phyloP scores from a whole-genome alignment of 257 asterid species.

The Capsicum baccatum region DNA sequence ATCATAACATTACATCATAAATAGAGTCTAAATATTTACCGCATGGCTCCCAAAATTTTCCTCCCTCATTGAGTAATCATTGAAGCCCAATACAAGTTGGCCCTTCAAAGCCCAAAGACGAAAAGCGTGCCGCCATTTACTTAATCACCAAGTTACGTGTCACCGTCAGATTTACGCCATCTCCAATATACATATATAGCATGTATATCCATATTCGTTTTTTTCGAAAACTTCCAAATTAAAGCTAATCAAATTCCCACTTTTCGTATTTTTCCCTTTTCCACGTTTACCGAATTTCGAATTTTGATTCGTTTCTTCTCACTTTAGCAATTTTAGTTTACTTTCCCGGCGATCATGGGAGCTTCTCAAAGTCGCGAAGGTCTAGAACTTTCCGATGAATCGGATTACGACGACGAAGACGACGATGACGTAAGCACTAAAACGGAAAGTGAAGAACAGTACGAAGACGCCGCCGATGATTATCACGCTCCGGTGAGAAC shows the following conservation, averaged over 20 bases:
- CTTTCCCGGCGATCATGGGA: slow-evolving; percentile 58
- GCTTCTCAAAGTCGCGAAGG: slow-evolving; percentile 97
- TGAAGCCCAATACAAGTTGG: not conserved
- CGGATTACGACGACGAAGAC: slow-evolving; percentile 64
- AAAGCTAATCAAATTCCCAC: not conserved
- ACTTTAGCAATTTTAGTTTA: not conserved
- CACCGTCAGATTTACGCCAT: slow-evolving; percentile 47
- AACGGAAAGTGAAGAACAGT: slow-evolving; percentile 51
- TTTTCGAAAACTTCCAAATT: not conserved
- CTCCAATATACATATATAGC: not conserved
- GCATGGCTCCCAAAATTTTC: too few species aligned
- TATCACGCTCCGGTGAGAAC: slow-evolving; percentile 40
- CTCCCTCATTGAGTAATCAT: too few species aligned
- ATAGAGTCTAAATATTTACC: too few species aligned
- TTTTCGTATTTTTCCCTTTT: not conserved
- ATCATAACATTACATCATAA: too few species aligned
- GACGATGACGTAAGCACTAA: slow-evolving; percentile 39
- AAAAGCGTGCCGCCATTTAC: slow-evolving; percentile 29
- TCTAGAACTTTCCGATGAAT: slow-evolving; percentile 81
- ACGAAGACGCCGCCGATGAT: slow-evolving; percentile 54
- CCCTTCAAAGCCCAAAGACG: not conserved
- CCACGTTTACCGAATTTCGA: not conserved
- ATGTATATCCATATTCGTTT: not conserved
- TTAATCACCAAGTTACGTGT: slow-evolving; percentile 52
- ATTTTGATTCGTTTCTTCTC: not conserved